These are phyloP conservation scores for Thelephora terrestris DNA, from an alignment of 1,284 basidiomycete species.

Conservation along the genomic window DNA sequence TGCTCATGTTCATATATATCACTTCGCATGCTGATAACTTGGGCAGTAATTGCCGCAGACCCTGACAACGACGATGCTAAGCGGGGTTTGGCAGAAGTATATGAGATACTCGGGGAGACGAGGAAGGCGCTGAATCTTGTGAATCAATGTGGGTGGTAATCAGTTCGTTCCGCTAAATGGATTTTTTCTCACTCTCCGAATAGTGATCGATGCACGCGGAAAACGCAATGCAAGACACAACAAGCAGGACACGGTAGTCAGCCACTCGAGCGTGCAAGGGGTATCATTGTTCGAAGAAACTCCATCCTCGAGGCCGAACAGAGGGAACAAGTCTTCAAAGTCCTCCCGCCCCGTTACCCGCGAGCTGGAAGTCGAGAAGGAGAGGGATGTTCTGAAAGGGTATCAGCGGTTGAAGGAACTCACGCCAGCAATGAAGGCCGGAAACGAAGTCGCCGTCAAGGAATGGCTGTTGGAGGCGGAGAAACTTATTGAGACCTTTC, in stretches of 20 bases:
- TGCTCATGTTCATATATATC: conserved; percentile 12
- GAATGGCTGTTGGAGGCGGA: conserved; percentile 82
- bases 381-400: conserved; percentile 45
- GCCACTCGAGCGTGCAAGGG: conserved; percentile 14
- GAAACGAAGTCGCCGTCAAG: conserved; percentile 33
- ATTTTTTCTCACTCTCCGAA: background rate
- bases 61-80: conserved; percentile 73
- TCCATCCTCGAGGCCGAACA: conserved; percentile 25
- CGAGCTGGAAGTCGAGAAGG: conserved; percentile 51
- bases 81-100: conserved; percentile 83
- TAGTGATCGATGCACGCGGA: conserved; percentile 62
- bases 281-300: conserved; percentile 52
- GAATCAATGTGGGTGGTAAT: conserved; percentile 54
- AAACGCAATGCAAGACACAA: conserved; percentile 25
- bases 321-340: conserved; percentile 29
- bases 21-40: conserved; percentile 1
- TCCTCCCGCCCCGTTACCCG: conserved; percentile 44
- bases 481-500: conserved; percentile 79
- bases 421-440: conserved; percentile 30
- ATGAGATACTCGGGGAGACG: conserved; percentile 75
- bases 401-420: conserved; percentile 40
- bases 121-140: conserved; percentile 80
- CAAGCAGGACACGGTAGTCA: conserved; percentile 15
- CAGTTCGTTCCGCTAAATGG: background rate
- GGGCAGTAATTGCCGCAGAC: conserved; percentile 61